Conservation (phyloP, 2,329 filamentous ascomycete species). For the Nemania sp. region DNA sequence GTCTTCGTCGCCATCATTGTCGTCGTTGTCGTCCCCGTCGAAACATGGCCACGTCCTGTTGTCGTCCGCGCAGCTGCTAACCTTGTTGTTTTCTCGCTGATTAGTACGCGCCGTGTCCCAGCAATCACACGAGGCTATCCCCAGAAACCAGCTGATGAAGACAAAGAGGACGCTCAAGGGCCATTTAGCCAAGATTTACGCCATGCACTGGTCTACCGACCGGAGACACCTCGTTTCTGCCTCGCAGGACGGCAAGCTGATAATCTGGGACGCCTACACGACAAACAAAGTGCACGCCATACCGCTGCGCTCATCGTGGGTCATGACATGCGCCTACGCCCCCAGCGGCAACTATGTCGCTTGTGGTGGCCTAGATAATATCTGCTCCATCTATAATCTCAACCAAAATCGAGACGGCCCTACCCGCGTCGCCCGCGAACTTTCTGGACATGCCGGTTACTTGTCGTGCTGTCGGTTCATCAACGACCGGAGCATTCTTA, state of each 20-base stretch:
- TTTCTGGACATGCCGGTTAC: slow-evolving; percentile 97
- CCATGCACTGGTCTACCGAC: slow-evolving; percentile 99
- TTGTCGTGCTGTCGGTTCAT: slow-evolving; percentile 99
- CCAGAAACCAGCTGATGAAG: slow-evolving; percentile 94
- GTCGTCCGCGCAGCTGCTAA: slow-evolving; percentile 32
- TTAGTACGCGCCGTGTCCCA: slow-evolving; percentile 92
- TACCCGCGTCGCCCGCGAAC: slow-evolving; percentile 92
- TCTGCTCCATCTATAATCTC: slow-evolving; percentile 99
- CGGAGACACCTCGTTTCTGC: slow-evolving; percentile 96
- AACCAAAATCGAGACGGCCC: slow-evolving; percentile 95
- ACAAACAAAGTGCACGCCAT: slow-evolving; percentile 99
- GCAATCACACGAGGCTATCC: slow-evolving; percentile 91
- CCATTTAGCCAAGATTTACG: slow-evolving; percentile 98
- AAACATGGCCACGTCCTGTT: background rate
- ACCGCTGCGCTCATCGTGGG: slow-evolving; percentile 96
- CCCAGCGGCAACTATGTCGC: slow-evolving; percentile 98
- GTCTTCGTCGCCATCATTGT: background rate
- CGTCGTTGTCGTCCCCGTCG: background rate
- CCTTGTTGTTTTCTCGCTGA: slow-evolving; percentile 28
- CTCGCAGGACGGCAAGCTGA: slow-evolving; percentile 98
- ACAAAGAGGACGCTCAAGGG: slow-evolving; percentile 96
- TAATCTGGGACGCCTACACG: slow-evolving; percentile 99
- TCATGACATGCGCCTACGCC: slow-evolving; percentile 99
- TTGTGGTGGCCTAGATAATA: slow-evolving; percentile 98
- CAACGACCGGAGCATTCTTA: slow-evolving; percentile 97